Percentiles rank a stretch among this genome's conserved stretches.
These are phyloP conservation scores for Balakata baccata DNA, from an alignment of 345 rosid genomes.

Conservation along the genomic window DNA sequence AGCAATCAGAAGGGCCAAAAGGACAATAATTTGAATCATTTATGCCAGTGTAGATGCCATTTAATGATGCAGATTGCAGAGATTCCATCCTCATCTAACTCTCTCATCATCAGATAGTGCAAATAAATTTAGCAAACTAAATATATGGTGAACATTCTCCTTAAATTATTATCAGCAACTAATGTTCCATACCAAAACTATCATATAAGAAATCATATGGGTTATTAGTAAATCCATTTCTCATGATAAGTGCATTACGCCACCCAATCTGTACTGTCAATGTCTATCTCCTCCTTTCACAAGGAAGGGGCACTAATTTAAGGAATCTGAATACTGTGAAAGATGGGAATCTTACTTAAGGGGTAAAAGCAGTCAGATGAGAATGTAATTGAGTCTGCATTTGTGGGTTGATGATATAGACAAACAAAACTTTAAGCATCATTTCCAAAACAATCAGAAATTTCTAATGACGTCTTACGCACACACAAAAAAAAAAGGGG, in stretches of 20 bases:
- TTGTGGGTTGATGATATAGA: not conserved
- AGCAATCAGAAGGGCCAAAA: not conserved
- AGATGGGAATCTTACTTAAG: not conserved
- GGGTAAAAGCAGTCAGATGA: not conserved
- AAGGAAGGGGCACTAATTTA: slow-evolving; percentile 1
- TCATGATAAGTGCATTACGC: too few relatives aligned
- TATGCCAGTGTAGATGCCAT: too few relatives aligned
- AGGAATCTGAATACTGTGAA: not conserved
- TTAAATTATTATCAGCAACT: not conserved
- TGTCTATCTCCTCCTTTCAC: not conserved
- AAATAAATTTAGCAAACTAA: not conserved
- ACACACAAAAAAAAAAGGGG: not conserved
- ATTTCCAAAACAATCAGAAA: slow-evolving; percentile 2
- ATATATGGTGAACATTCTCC: not conserved
- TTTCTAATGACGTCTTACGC: not conserved
- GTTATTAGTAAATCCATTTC: too few relatives aligned
- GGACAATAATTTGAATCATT: too few relatives aligned
- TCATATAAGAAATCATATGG: not conserved
- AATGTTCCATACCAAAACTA: not conserved
- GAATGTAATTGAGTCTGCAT: not conserved
- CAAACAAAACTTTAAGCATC: not conserved
- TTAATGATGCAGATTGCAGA: too few relatives aligned
- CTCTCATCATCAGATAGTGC: not conserved
- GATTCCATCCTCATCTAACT: not conserved
- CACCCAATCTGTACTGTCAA: too few relatives aligned